Evolutionary conservation across 2,329 filamentous ascomycete genomes (phyloP), one percentile per base, ranked within the genome.

Genomic region (Xylariaceae sp.): DNA sequence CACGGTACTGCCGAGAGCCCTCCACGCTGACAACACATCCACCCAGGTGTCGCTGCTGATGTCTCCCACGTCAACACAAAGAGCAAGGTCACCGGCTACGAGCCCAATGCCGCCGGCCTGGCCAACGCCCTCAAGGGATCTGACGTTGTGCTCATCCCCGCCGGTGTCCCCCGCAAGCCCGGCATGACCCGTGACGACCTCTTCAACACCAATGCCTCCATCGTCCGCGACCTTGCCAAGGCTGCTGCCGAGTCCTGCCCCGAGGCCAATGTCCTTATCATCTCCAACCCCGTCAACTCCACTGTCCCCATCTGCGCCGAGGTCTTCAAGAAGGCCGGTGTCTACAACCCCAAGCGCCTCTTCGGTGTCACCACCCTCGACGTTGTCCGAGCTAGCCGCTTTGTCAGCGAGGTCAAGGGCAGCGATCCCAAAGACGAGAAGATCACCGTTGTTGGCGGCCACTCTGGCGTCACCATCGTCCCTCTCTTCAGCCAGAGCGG

Each of bases 171-270:
- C 70, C 90, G 94, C 78, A 96, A 96, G 85, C 94, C 94, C 72
- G 94, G 94, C 77, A 99, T 99, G 94, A 95, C 89, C 77, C 91
- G 94, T 81, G 94, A 99, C 76, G 92, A 99, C 73, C 87, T 99
- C 59, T 99, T 99, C 90, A 97, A 97, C 86, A 99, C 92, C 82
- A 99, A 99, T 76, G 94, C 94, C 74, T 95, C 90, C 71, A 99
- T 99, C 73, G 94, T 99, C 72, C 91, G 92, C 69, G 94, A 97
- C 76, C 85, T 99, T 61, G 91, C 92, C 77, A 95, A 96, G 84
- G 91, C 90, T 66, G 85, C 84, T 68, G 94, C 94, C 67, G 85
- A 95, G 67, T 82, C 89, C 63, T 82, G 86, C 69, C 94, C 94
- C 66, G 81, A 96, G 59, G 94, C 94, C 75, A 95, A 95, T 78